A percentile compares a stretch with the other conserved stretches of the same genome.
Evolutionary conservation across 352 stramenopile genomes (phyloP).

Genomic region (Phytophthora ramorum): DNA sequence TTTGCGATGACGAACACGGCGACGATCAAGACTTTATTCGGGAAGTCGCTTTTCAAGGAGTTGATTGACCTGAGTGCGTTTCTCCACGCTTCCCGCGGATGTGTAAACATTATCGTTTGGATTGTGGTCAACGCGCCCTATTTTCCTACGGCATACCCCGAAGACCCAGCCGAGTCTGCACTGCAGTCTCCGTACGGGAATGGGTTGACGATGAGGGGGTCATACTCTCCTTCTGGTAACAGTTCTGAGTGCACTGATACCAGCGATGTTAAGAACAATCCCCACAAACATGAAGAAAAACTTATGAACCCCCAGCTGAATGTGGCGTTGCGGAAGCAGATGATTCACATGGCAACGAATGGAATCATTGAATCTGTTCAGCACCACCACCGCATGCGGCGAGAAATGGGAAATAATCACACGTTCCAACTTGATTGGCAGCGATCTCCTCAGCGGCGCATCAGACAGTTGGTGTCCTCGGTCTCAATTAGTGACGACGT

Average conservation of each 20-base stretch:
- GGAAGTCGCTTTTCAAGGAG: slow-evolving; percentile 51
- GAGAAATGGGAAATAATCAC: slow-evolving; percentile 77
- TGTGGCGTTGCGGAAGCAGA: slow-evolving; percentile 79
- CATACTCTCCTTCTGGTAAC: slow-evolving; percentile 25
- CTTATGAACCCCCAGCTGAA: slow-evolving; percentile 89
- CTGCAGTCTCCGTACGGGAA: slow-evolving; percentile 22
- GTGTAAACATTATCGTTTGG: slow-evolving; percentile 90
- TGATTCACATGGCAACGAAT: slow-evolving; percentile 91
- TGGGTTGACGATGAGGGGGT: slow-evolving; percentile 10
- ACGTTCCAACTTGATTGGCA: slow-evolving; percentile 87
- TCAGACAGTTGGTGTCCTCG: slow-evolving; percentile 55
- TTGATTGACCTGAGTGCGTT: slow-evolving; percentile 84
- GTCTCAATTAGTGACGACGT: slow-evolving; percentile 42
- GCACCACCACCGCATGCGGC: slow-evolving; percentile 76
- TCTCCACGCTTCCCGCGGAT: slow-evolving; percentile 74
- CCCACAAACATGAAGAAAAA: slow-evolving; percentile 40
- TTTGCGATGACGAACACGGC: slow-evolving; percentile 71
- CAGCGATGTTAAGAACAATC: slow-evolving; percentile 21
- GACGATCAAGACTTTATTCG: slow-evolving; percentile 44
- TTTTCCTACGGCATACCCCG: slow-evolving; percentile 50
- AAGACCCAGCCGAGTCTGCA: slow-evolving; percentile 11
- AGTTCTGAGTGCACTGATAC: slow-evolving; percentile 26
- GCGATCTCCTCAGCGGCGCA: slow-evolving; percentile 62
- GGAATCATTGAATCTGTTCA: slow-evolving; percentile 90
- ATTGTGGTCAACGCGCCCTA: slow-evolving; percentile 78